Evolutionary conservation across 1,284 basidiomycete species (phyloP), one percentile per base, ranked within the genome.

Genomic region (Trichosporon faecale): DNA sequence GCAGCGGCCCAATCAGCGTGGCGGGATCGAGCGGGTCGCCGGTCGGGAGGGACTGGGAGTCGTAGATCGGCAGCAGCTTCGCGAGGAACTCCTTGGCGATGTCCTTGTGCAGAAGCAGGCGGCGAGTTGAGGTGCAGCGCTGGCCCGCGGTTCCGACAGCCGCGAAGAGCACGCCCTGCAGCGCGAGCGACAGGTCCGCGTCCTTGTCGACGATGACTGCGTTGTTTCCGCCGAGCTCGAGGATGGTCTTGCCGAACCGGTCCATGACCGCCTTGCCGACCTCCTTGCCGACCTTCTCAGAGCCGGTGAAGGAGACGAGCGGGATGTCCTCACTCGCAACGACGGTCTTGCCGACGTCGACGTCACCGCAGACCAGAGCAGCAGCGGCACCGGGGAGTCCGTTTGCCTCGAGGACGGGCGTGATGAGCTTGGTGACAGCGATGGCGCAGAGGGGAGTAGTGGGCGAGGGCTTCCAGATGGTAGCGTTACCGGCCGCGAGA

Each of bases 191-290:
- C 35, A 98, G 87, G 83, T 97, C 94, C 31, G 95, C 95, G 84
- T 97, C 95, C 67, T 92, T 89, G 88, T 97, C 91, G 71, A 98
- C 88, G 76, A 97, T 91, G 46, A 93, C 90, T 70, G 94, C 79
- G 78, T 97, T 97, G 85, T 98, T 98, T 44, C 95, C 95, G n/a
- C 95, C 95, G 11, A 98, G 86, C 80, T 98, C 95, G 35, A 98
- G 87, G 49, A 96, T 88, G 40, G 89, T 86, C 57, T 83, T 83
- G 71, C 81, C 81, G 63, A 82, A 83, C 65, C 81, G 71, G 65
- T 82, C 63, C 92, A 93, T 82, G 91, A 94, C 76, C 90, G 86
- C 72, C 88, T 89, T 81, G 90, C 92, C 92, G 21, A 98, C 94
- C 71, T 90, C 86, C 70, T 90, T 88, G 16, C 95, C 95, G 64